These are phyloP conservation scores for Pythium grandisporangium DNA, from an alignment of 352 stramenopile species.

Conservation along the genomic window DNA sequence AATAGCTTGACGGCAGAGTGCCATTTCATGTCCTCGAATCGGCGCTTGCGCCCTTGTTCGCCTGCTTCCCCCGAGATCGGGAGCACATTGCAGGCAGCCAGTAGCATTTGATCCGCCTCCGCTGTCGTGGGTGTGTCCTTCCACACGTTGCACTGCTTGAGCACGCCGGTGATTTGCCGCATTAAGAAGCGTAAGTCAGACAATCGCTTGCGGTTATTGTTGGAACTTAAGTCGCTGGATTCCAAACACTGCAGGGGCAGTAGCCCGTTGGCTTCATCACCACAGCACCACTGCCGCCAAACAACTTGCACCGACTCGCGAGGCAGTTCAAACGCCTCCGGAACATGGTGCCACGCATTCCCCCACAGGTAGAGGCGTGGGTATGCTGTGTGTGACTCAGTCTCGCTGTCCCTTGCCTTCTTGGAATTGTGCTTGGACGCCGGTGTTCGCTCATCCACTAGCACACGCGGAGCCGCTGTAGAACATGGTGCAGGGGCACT, in stretches of 20 bases:
- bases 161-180: conserved; percentile 10
- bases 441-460: too few species aligned
- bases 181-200: conserved; percentile 19
- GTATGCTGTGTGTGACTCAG: too few species aligned
- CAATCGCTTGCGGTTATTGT: conserved; percentile 14
- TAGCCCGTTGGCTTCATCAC: conserved; percentile 1
- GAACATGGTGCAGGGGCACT: too few species aligned
- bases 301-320: conserved; percentile 9
- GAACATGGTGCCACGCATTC: conserved; percentile 16
- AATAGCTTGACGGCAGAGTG: conserved; percentile 13
- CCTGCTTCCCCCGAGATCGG: neutral
- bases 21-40: conserved; percentile 14
- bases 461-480: too few species aligned
- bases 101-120: conserved; percentile 17
- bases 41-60: conserved; percentile 10
- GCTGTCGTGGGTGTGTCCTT: conserved; percentile 7
- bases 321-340: conserved; percentile 15
- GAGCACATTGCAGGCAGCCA: conserved; percentile 2
- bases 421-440: too few species aligned
- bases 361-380: conserved; percentile 21
- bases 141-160: conserved; percentile 11
- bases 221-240: conserved; percentile 7
- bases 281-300: conserved; percentile 19
- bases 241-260: conserved; percentile 7
- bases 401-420: too few species aligned